phyloP scores from a whole-genome alignment of 2,329 filamentous ascomycete species.

The Clarireedia monteithiana region DNA sequence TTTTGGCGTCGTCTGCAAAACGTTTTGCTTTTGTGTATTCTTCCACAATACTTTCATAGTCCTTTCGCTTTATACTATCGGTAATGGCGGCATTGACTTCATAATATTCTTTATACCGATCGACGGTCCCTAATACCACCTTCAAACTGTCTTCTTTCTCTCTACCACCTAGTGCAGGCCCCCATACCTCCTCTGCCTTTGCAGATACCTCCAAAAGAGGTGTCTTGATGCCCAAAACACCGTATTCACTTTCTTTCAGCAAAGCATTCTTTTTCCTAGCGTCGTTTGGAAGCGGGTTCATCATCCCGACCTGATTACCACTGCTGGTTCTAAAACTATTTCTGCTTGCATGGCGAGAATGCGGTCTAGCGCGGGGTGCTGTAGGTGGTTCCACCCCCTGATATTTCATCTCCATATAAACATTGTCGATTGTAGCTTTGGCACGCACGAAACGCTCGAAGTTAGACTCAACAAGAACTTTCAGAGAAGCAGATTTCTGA shows the following conservation, averaged over 20 bases:
- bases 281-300: constrained; percentile 34
- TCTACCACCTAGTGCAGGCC: constrained; percentile 80
- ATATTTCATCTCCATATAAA: constrained; percentile 96
- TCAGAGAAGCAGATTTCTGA: constrained; percentile 93
- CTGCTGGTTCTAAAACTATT: constrained; percentile 34
- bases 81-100: constrained; percentile 71
- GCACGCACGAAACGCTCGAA: constrained; percentile 97
- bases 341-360: constrained; percentile 30
- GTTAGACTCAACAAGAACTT: constrained; percentile 93
- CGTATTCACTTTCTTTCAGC: constrained; percentile 86
- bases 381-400: constrained; percentile 47
- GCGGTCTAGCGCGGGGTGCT: constrained; percentile 29
- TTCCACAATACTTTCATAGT: constrained; percentile 82
- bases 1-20: constrained; percentile 70
- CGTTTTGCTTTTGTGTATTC: constrained; percentile 78
- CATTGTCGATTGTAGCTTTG: constrained; percentile 96
- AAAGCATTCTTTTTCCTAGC: constrained; percentile 79
- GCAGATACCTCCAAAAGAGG: constrained; percentile 84
- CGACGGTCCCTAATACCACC: constrained; percentile 64
- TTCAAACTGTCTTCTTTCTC: constrained; percentile 88
- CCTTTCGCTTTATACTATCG: constrained; percentile 82
- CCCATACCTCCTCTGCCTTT: constrained; percentile 97
- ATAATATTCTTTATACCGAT: constrained; percentile 73
- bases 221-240: constrained; percentile 77
- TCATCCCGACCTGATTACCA: constrained; percentile 27